Evolutionary conservation across 768 basidiomycete genomes (phyloP).

Genomic region (Hygrocybe punicea): DNA sequence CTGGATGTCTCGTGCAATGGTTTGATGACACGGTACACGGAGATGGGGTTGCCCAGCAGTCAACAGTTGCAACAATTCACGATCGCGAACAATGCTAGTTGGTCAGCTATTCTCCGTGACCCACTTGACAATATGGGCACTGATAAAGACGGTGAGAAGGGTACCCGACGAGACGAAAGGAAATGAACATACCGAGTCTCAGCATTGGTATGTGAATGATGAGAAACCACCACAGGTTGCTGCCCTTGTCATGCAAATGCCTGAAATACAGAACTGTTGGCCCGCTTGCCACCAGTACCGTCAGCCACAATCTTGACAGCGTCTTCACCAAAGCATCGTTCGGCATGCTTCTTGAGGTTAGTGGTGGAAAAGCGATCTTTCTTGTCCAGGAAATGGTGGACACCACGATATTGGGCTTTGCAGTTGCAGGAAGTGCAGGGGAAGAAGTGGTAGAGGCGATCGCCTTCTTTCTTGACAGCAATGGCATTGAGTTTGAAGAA

Average conservation of each 20-base stretch:
- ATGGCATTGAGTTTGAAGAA: conserved; percentile 20
- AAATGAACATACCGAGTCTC: conserved; percentile 17
- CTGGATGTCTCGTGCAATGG: conserved; percentile 27
- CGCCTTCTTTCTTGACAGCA: conserved; percentile 16
- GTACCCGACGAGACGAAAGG: no score
- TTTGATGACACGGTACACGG: conserved; percentile 31
- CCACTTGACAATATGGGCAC: conserved; percentile 20
- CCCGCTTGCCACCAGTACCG: conserved; percentile 9
- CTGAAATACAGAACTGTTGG: conserved; percentile 27
- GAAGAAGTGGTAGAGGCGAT: conserved; percentile 20
- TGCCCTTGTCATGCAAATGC: conserved; percentile 16
- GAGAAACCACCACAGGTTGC: conserved; percentile 30
- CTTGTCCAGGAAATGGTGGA: conserved; percentile 20
- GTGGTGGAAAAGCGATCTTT: conserved; percentile 23
- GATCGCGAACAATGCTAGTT: conserved; percentile 29
- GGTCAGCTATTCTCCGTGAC: conserved; percentile 33
- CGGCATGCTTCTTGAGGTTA: conserved; percentile 28
- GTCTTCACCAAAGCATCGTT: conserved; percentile 13
- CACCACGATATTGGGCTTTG: not conserved
- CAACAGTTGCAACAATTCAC: conserved; percentile 29
- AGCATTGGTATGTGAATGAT: conserved; percentile 3
- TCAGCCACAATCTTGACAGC: conserved; percentile 7
- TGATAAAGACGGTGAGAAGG: not conserved
- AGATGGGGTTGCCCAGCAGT: conserved; percentile 33
- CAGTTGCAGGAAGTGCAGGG: conserved; percentile 20